Percentiles rank a stretch among this genome's conserved stretches.
Conservation (phyloP, 2,329 filamentous ascomycete species). For the Xylariaceae sp. region DNA sequence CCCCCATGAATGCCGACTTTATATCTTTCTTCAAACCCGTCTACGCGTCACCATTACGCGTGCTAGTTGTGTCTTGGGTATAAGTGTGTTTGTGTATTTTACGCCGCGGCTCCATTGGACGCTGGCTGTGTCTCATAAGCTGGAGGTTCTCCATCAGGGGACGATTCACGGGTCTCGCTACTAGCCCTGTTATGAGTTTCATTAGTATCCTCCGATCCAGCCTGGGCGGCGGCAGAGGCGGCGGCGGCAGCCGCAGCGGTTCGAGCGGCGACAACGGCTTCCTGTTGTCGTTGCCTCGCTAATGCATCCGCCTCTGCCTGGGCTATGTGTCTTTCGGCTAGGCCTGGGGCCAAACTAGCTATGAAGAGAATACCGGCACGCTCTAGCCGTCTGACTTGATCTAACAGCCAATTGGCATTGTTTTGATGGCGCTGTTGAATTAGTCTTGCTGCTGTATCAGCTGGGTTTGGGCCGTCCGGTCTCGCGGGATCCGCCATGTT, state of each 20-base stretch:
- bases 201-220: slow-evolving; percentile 10
- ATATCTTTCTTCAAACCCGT: not conserved
- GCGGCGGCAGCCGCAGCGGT: slow-evolving; percentile 34
- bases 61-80: not conserved
- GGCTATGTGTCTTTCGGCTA: slow-evolving; percentile 60
- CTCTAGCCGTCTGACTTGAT: slow-evolving; percentile 50
- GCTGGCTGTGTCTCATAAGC: slow-evolving; percentile 1
- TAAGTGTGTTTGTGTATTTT: not conserved
- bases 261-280: slow-evolving; percentile 35
- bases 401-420: slow-evolving; percentile 45
- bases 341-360: slow-evolving; percentile 59
- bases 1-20: not conserved
- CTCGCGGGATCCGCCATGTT: slow-evolving; percentile 27
- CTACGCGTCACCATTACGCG: not conserved
- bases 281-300: slow-evolving; percentile 41
- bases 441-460: slow-evolving; percentile 49
- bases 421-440: slow-evolving; percentile 41
- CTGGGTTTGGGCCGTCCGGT: slow-evolving; percentile 36
- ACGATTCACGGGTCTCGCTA: slow-evolving; percentile 1
- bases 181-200: not conserved
- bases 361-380: slow-evolving; percentile 58
- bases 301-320: slow-evolving; percentile 48
- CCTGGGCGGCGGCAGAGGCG: slow-evolving; percentile 31
- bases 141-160: not conserved
- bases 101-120: not conserved